These are phyloP conservation scores for Hypoxylon fragiforme DNA, from an alignment of 495 filamentous ascomycete genomes.

Conservation along the genomic window DNA sequence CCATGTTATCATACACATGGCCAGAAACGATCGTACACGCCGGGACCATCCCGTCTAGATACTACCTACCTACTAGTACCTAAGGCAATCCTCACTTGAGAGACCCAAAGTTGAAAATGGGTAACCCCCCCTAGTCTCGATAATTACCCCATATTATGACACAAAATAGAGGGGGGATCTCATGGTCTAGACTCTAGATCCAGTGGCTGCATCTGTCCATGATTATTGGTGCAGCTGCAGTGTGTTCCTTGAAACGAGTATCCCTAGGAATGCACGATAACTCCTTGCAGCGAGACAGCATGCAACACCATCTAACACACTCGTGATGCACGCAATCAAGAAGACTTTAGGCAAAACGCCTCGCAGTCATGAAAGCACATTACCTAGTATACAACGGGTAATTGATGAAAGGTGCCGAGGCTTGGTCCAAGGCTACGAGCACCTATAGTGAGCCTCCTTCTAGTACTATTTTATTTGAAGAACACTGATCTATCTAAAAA, in stretches of 20 bases:
- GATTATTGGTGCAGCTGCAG: conserved; percentile 11
- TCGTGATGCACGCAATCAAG: conserved; percentile 23
- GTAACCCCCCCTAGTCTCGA: background rate
- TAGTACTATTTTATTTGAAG: conserved; percentile 20
- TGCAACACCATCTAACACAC: conserved; percentile 17
- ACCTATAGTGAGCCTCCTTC: conserved; percentile 21
- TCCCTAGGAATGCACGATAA: conserved; percentile 21
- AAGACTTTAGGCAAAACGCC: conserved; percentile 24
- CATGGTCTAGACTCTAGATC: conserved; percentile 24
- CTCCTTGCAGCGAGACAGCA: conserved; percentile 24
- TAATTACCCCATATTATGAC: conserved; percentile 12
- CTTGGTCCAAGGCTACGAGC: background rate
- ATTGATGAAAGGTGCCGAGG: conserved; percentile 25
- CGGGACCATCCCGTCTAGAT: too few species aligned
- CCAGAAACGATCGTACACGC: too few species aligned
- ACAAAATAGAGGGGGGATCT: conserved; percentile 24
- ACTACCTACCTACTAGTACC: too few species aligned
- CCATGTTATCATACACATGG: too few species aligned
- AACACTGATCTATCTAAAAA: too few species aligned
- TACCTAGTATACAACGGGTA: conserved; percentile 10
- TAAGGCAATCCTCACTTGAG: too few species aligned
- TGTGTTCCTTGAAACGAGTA: conserved; percentile 20
- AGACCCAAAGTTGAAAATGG: background rate
- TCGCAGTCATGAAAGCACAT: conserved; percentile 14
- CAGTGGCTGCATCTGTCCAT: conserved; percentile 3